phyloP scores from a whole-genome alignment of 2,329 filamentous ascomycete species.

The Fusarium newnesense region DNA sequence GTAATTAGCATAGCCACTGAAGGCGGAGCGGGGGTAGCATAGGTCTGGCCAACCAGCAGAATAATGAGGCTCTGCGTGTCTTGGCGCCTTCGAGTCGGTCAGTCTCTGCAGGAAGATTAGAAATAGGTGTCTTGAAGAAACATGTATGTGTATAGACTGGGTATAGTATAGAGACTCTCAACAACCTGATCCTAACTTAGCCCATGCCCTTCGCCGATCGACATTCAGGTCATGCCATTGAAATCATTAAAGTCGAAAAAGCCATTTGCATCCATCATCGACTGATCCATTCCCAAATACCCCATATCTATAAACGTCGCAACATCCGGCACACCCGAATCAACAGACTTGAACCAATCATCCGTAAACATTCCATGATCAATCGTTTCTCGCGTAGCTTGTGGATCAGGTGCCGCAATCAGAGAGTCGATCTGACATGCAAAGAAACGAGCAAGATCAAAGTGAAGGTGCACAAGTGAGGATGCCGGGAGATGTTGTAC shows the following conservation, averaged over 20 bases:
- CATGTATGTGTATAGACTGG: neutral
- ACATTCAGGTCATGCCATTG: neutral
- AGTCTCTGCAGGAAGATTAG: neutral
- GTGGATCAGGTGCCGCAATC: neutral
- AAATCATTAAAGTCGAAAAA: neutral
- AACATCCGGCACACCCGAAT: constrained; percentile 2
- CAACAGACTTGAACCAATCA: constrained; percentile 20
- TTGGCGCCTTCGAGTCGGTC: neutral
- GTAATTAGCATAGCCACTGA: no score
- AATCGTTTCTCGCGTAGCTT: constrained; percentile 1
- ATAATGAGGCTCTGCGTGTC: no score
- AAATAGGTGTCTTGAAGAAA: neutral
- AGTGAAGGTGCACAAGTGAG: constrained; percentile 9
- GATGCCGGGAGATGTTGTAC: constrained; percentile 4
- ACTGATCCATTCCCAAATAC: constrained; percentile 7
- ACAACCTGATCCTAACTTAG: neutral
- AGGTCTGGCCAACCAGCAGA: no score
- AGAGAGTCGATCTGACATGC: constrained; percentile 15
- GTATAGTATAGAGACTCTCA: neutral
- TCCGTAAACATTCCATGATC: constrained; percentile 17
- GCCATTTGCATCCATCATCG: neutral
- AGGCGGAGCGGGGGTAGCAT: no score
- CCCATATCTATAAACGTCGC: constrained; percentile 14
- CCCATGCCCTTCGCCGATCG: neutral
- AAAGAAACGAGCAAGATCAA: constrained; percentile 22